These are phyloP conservation scores for Intubia oerlemansii DNA, from an alignment of 2,329 filamentous ascomycete genomes.

Conservation along the genomic window DNA sequence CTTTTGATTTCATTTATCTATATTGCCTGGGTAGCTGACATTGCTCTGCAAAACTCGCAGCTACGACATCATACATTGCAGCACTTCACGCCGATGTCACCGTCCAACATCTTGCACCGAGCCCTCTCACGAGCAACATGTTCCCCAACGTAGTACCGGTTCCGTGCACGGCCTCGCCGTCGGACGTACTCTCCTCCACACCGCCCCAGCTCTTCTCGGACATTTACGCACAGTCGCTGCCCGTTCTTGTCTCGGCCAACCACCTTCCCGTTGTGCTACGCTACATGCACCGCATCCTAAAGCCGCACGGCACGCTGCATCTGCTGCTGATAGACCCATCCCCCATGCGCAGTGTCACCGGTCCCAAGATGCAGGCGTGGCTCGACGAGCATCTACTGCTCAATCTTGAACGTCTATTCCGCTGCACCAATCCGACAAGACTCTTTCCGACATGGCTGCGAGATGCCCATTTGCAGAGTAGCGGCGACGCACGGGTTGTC, in stretches of 20 bases:
- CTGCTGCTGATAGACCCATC: conserved; percentile 41
- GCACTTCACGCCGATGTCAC: conserved; percentile 18
- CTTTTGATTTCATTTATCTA: too few relatives aligned
- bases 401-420: conserved; percentile 35
- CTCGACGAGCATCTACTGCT: conserved; percentile 36
- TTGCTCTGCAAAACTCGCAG: too few relatives aligned
- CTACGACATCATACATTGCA: conserved; percentile 26
- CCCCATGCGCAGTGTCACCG: conserved; percentile 32
- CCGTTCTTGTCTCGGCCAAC: conserved; percentile 31
- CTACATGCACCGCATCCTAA: conserved; percentile 33
- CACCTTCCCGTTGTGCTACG: conserved; percentile 34
- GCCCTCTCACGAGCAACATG: conserved; percentile 16
- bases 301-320: conserved; percentile 31
- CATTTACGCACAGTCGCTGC: conserved; percentile 31
- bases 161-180: conserved; percentile 13
- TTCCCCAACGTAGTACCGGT: conserved; percentile 20
- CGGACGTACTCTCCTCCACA: conserved; percentile 16
- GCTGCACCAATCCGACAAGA: conserved; percentile 35
- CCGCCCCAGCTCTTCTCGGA: conserved; percentile 23
- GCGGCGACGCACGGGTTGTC: conserved; percentile 24
- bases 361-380: conserved; percentile 36
- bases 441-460: conserved; percentile 37
- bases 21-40: too few relatives aligned
- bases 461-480: conserved; percentile 27
- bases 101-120: conserved; percentile 24